Evolutionary conservation across 2,329 filamentous ascomycete genomes (phyloP).

Genomic region (Diaporthe longicolla): DNA sequence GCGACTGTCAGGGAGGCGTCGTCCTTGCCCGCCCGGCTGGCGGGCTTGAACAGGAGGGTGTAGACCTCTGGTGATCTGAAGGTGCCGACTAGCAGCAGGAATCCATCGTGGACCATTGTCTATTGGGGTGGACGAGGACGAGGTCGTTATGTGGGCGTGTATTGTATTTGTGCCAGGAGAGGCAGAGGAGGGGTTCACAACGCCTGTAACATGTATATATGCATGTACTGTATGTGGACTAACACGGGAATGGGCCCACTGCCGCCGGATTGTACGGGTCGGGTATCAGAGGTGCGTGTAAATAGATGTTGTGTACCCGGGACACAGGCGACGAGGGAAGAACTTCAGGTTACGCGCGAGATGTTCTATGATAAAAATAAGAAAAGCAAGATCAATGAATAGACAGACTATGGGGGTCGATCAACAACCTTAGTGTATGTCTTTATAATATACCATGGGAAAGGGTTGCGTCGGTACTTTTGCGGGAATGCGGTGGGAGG

Average conservation of each 20-base stretch:
- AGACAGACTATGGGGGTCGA: conserved; percentile 1
- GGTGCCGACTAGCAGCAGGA: conserved; percentile 40
- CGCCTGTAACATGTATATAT: conserved; percentile 10
- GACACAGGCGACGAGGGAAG: background rate
- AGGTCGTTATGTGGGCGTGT: conserved; percentile 17
- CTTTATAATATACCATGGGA: conserved; percentile 20
- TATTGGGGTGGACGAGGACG: background rate
- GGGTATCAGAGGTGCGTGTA: background rate
- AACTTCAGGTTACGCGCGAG: background rate
- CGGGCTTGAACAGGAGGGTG: conserved; percentile 38
- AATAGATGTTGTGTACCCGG: conserved; percentile 10
- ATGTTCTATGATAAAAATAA: background rate
- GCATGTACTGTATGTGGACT: conserved; percentile 22
- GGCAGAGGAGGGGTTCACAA: background rate
- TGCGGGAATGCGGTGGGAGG: conserved; percentile 18
- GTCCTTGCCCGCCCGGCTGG: background rate
- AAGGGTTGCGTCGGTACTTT: conserved; percentile 18
- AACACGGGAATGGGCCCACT: conserved; percentile 13
- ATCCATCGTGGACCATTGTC: conserved; percentile 37
- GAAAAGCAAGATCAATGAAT: background rate
- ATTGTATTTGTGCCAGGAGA: background rate
- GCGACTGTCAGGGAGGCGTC: conserved; percentile 36
- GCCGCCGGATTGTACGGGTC: background rate
- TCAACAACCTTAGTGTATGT: conserved; percentile 28
- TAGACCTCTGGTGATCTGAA: conserved; percentile 39